Conservation (phyloP, 345 rosid species). For the Aurinia saxatilis region DNA sequence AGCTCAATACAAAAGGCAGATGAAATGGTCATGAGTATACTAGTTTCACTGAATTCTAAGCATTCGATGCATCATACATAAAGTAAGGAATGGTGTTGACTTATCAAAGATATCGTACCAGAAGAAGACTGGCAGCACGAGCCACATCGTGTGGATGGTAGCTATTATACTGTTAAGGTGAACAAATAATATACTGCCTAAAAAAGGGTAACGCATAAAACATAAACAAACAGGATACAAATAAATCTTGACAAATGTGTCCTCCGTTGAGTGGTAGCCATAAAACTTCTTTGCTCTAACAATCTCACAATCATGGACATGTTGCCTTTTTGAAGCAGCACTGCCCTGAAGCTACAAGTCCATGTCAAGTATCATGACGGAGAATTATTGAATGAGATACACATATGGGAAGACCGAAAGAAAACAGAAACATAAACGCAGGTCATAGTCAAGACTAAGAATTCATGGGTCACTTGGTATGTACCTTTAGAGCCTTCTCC, state of each 20-base stretch:
- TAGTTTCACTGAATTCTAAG: neutral
- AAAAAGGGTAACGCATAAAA: neutral
- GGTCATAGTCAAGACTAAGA: neutral
- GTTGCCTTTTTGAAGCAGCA: conserved; percentile 66
- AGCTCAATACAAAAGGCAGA: conserved; percentile 6
- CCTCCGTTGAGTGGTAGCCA: conserved; percentile 80
- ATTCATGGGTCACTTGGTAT: neutral
- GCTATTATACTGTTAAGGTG: conserved; percentile 50
- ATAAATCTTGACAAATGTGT: conserved; percentile 81
- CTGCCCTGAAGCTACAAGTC: conserved; percentile 56
- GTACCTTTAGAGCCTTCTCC: conserved; percentile 84
- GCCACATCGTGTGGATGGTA: conserved; percentile 72
- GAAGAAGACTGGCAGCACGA: conserved; percentile 62
- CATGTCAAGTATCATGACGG: conserved; percentile 2
- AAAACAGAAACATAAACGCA: neutral
- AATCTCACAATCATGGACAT: conserved; percentile 74
- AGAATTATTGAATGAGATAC: neutral
- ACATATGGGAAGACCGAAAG: neutral
- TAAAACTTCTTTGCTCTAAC: conserved; percentile 82
- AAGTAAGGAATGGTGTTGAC: neutral
- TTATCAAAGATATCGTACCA: conserved; percentile 37
- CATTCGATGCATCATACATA: neutral
- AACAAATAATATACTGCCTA: conserved; percentile 2
- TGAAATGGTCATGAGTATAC: neutral
- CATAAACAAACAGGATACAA: conserved; percentile 58